These are phyloP conservation scores for Rhododendron molle DNA, from an alignment of 148 eudicot species.

Conservation along the genomic window DNA sequence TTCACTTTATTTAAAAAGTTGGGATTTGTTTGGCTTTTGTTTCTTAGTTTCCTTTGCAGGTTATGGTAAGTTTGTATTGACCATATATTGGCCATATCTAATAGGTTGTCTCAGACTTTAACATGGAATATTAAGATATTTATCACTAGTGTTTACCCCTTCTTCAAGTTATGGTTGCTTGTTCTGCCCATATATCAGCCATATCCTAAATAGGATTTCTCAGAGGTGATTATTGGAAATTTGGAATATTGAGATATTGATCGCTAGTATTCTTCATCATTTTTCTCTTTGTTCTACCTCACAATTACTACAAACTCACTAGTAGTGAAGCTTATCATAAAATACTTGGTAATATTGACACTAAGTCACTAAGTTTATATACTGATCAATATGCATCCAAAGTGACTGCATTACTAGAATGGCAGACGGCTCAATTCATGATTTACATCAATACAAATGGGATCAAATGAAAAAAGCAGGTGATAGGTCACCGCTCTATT, in stretches of 20 bases:
- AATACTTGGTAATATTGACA: background rate
- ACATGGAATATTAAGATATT: background rate
- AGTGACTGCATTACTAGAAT: background rate
- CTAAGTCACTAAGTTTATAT: background rate
- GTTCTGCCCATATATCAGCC: background rate
- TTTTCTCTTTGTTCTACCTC: background rate
- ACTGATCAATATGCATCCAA: background rate
- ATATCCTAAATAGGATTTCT: background rate
- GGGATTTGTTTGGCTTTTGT: background rate
- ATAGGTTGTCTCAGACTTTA: background rate
- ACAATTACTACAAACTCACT: background rate
- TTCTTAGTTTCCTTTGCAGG: background rate
- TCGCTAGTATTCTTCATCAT: background rate
- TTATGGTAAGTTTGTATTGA: background rate
- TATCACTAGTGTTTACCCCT: background rate
- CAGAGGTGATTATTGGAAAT: background rate
- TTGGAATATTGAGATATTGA: background rate
- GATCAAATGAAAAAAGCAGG: background rate
- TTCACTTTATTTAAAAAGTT: background rate
- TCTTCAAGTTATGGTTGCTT: background rate
- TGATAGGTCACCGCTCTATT: background rate
- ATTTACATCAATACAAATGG: background rate
- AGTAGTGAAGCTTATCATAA: background rate
- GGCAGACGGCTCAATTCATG: background rate
- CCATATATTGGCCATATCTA: background rate